phyloP scores from a whole-genome alignment of 2,329 filamentous ascomycete genomes.

The Penicillium sp. region DNA sequence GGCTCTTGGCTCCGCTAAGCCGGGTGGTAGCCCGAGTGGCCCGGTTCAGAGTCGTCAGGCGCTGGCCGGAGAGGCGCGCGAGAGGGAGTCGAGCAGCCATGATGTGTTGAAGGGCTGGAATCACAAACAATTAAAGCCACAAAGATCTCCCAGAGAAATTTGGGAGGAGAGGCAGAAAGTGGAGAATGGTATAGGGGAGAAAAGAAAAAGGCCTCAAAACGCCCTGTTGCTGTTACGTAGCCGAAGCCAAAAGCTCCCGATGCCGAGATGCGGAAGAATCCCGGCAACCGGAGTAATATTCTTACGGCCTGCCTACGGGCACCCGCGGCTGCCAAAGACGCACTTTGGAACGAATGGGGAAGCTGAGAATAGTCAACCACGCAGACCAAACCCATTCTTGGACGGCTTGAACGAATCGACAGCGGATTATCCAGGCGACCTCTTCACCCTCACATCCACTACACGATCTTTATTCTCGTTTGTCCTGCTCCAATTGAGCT shows the following conservation, averaged over 20 bases:
- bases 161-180: background rate
- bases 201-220: conserved; percentile 11
- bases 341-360: conserved; percentile 29
- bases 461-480: background rate
- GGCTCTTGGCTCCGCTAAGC: conserved; percentile 27
- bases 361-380: conserved; percentile 26
- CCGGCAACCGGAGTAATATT: conserved; percentile 38
- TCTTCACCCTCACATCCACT: background rate
- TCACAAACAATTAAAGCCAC: background rate
- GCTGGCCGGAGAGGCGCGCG: conserved; percentile 36
- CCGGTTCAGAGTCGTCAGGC: conserved; percentile 32
- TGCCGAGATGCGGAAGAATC: conserved; percentile 25
- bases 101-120: conserved; percentile 16
- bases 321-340: conserved; percentile 20
- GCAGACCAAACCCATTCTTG: conserved; percentile 10
- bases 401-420: background rate
- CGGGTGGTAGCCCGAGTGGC: conserved; percentile 28
- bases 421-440: conserved; percentile 7
- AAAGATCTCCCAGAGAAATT: background rate
- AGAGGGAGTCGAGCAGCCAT: conserved; percentile 46
- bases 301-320: conserved; percentile 31
- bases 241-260: conserved; percentile 24
- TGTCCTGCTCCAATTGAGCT: conserved; percentile 3
- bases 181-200: background rate
- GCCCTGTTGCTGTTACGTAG: conserved; percentile 25